Percentiles rank a stretch among this genome's conserved stretches.
phyloP scores from a whole-genome alignment of 1,139 yeast species.

The Eremothecium gossypii region DNA sequence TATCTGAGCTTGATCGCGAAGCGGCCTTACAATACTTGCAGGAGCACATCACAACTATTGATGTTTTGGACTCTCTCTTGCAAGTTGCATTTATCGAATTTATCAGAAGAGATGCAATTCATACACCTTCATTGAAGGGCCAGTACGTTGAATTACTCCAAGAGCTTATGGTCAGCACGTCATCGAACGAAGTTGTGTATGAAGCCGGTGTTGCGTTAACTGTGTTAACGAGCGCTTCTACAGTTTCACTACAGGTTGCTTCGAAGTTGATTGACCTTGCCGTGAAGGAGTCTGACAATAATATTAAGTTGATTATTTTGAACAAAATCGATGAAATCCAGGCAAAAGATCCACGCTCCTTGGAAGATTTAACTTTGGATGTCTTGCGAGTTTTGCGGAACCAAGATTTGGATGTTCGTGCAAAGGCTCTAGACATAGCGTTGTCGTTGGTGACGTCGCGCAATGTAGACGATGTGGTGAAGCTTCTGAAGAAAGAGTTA shows the following conservation, averaged over 20 bases:
- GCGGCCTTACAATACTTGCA: slow-evolving; percentile 77
- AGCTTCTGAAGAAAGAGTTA: slow-evolving; percentile 83
- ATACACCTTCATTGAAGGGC: slow-evolving; percentile 53
- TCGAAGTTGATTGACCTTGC: slow-evolving; percentile 82
- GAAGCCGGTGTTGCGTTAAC: slow-evolving; percentile 89
- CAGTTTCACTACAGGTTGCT: slow-evolving; percentile 66
- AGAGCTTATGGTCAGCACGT: slow-evolving; percentile 61
- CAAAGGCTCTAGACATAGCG: slow-evolving; percentile 76
- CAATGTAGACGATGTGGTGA: slow-evolving; percentile 90
- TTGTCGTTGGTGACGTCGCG: slow-evolving; percentile 72
- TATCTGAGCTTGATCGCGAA: slow-evolving; percentile 75
- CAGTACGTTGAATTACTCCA: slow-evolving; percentile 66
- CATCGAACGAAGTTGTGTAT: slow-evolving; percentile 71
- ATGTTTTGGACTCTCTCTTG: slow-evolving; percentile 69
- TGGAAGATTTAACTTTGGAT: slow-evolving; percentile 80
- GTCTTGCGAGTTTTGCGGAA: slow-evolving; percentile 76
- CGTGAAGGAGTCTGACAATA: slow-evolving; percentile 84
- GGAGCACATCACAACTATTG: slow-evolving; percentile 53
- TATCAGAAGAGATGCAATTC: slow-evolving; percentile 69
- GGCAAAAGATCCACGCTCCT: slow-evolving; percentile 66
- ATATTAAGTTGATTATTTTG: slow-evolving; percentile 84
- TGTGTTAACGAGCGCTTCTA: slow-evolving; percentile 57
- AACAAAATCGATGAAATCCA: slow-evolving; percentile 77
- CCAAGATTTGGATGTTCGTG: slow-evolving; percentile 86
- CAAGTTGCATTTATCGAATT: slow-evolving; percentile 90